A percentile compares a stretch with the other conserved stretches of the same genome.
Evolutionary conservation across 139 green algal genomes (phyloP).

Genomic region (Penium margaritaceum): DNA sequence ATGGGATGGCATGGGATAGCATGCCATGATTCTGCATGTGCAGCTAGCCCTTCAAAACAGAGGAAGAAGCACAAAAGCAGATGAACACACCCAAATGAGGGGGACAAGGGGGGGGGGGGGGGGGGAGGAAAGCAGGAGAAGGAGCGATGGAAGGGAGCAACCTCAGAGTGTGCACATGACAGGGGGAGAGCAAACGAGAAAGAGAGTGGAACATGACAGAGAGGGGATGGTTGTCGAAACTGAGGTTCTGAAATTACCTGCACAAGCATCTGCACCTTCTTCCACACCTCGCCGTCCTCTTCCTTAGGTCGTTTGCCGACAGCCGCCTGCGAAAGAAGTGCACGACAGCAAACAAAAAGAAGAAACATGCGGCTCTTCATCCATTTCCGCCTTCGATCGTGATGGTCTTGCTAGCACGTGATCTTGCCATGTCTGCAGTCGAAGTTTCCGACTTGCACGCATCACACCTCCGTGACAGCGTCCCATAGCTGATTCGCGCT

Average conservation of each 20-base stretch:
- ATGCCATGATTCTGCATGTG: no score
- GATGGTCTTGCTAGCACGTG: no score
- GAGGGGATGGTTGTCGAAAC: neutral
- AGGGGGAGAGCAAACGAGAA: no score
- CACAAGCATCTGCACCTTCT: conserved; percentile 13
- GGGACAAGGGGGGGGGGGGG: neutral
- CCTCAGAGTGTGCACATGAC: no score
- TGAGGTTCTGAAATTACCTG: conserved; percentile 12
- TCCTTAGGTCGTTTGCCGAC: conserved; percentile 12
- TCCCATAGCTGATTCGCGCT: no score
- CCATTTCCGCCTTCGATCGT: no score
- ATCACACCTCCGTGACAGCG: no score
- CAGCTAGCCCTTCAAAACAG: no score
- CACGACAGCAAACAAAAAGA: neutral
- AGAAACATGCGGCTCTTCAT: neutral
- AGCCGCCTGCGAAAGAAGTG: neutral
- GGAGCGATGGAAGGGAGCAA: no score
- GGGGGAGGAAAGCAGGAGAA: neutral
- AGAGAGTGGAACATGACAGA: neutral
- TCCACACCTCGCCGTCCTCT: conserved; percentile 22
- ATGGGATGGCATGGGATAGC: no score
- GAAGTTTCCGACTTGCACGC: no score
- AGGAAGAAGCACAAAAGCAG: neutral
- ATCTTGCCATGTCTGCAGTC: no score
- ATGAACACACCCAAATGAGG: neutral